These are phyloP conservation scores for Dissophora globulifera DNA, from an alignment of 192 early-diverging fungal genomes.

Conservation along the genomic window DNA sequence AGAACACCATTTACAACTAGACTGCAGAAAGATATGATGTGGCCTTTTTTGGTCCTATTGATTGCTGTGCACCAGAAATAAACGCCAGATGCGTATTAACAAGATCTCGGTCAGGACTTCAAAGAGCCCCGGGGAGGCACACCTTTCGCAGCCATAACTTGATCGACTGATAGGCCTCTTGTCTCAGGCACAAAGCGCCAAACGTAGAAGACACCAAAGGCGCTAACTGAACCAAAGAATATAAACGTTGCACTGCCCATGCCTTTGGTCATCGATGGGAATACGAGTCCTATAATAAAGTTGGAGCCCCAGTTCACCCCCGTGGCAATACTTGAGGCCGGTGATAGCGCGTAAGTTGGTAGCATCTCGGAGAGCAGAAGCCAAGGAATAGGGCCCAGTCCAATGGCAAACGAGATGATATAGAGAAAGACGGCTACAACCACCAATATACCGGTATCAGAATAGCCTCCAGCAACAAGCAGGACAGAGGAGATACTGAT, in stretches of 20 bases:
- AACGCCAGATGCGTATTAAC: background rate
- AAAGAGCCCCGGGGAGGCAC: slow-evolving; percentile 4
- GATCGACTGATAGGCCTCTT: slow-evolving; percentile 71
- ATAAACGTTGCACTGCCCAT: slow-evolving; percentile 60
- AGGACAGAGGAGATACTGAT: slow-evolving; percentile 69
- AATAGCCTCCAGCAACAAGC: slow-evolving; percentile 67
- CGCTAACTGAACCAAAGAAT: slow-evolving; percentile 74
- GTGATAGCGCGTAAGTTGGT: slow-evolving; percentile 76
- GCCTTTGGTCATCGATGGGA: slow-evolving; percentile 51
- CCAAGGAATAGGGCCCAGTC: slow-evolving; percentile 85
- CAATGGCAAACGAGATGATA: slow-evolving; percentile 81
- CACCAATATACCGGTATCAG: slow-evolving; percentile 59
- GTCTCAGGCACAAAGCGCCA: slow-evolving; percentile 84
- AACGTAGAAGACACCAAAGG: slow-evolving; percentile 72
- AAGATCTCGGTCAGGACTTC: too few relatives aligned
- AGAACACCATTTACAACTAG: slow-evolving; percentile 54
- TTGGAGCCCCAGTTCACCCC: slow-evolving; percentile 74
- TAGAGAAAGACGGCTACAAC: slow-evolving; percentile 78
- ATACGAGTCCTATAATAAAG: slow-evolving; percentile 55
- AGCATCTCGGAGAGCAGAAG: slow-evolving; percentile 79
- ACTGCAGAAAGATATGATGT: background rate
- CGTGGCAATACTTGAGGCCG: slow-evolving; percentile 76
- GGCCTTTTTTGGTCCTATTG: background rate
- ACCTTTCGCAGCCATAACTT: slow-evolving; percentile 49
- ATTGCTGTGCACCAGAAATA: background rate